These are phyloP conservation scores for Syzygium syzygioides DNA, from an alignment of 441 rosid species.

Conservation along the genomic window DNA sequence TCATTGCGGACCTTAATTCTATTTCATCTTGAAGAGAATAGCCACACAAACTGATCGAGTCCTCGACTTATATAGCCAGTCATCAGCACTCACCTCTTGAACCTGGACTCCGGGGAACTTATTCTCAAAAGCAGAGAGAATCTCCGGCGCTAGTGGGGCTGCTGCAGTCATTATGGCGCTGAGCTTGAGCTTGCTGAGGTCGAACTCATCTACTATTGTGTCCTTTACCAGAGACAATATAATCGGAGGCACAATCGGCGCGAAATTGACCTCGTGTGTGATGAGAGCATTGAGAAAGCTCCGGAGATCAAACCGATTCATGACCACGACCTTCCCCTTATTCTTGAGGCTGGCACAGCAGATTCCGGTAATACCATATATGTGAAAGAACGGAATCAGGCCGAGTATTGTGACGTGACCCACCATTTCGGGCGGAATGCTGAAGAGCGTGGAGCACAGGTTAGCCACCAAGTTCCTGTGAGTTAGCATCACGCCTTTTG, in stretches of 20 bases:
- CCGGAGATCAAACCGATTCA: conserved; percentile 66
- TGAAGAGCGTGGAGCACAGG: conserved; percentile 76
- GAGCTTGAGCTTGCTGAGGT: conserved; percentile 68
- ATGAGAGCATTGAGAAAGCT: conserved; percentile 64
- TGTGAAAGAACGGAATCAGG: conserved; percentile 83
- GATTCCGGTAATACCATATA: conserved; percentile 73
- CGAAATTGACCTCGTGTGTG: conserved; percentile 68
- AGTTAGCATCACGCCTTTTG: conserved; percentile 86
- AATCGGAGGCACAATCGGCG: conserved; percentile 88
- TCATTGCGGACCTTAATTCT: neutral
- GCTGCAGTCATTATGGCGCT: conserved; percentile 83
- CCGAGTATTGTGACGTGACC: conserved; percentile 57
- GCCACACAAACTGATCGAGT: neutral
- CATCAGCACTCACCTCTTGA: conserved; percentile 52
- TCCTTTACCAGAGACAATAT: conserved; percentile 72
- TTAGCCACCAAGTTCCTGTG: conserved; percentile 82
- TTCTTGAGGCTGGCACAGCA: conserved; percentile 78
- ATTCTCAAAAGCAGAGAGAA: conserved; percentile 56
- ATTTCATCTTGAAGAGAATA: neutral
- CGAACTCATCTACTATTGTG: conserved; percentile 77
- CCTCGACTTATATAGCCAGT: neutral
- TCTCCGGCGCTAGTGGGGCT: conserved; percentile 85
- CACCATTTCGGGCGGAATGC: conserved; percentile 51
- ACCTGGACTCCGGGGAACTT: conserved; percentile 84
- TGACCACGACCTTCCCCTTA: conserved; percentile 88